Evolutionary conservation across 2,329 filamentous ascomycete genomes (phyloP), one percentile per base, ranked within the genome.

Genomic region (Cercospora sp.): DNA sequence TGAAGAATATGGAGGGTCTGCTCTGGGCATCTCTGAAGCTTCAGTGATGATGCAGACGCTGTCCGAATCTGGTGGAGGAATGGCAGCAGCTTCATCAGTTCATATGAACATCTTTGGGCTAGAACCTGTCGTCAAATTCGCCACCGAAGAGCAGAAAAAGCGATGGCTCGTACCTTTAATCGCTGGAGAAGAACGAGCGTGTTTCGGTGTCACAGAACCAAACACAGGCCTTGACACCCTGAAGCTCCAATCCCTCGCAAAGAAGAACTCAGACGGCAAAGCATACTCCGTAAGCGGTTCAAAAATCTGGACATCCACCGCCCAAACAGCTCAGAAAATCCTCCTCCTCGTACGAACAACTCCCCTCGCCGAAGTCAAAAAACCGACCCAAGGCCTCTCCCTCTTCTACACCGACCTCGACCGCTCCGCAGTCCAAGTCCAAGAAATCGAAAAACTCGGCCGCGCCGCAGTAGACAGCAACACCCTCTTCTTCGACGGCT

Each of bases 151-250:
- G 72, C 81, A 83, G 70, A 81, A 79, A 70, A 69, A 77, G 53
- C 70, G 79, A 1, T 82, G 79, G 75, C 72, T 83, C 0, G 66
- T 70, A 4, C 81, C 81, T 1, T 67, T 83, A 60, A 81, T 83
- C 53, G 75, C 74, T 5, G 81, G 81, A 4, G 72, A 75, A 33
- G 79, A 83, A 65, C 71, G 77, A 64, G 80, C 81, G 3, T 82
- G 81, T 74, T 94, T 94, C 72, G 91, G 91, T 8, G 91, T 94
- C 60, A 94, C 91, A 12, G 71, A 72, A 58, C 71, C 71, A 3
- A 72, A 72, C 30, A 71, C 71, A 16, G 81, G 81, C 0, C 75
- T 83, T 3, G 81, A 83, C 31, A 82, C 81, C 3, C 65, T 82
- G 59, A 79, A 79, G 33, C 66, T 83, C 20, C 78, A 81, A 65